These are phyloP conservation scores for Fusarium sp. DNA, from an alignment of 2,329 filamentous ascomycete genomes.

Conservation along the genomic window DNA sequence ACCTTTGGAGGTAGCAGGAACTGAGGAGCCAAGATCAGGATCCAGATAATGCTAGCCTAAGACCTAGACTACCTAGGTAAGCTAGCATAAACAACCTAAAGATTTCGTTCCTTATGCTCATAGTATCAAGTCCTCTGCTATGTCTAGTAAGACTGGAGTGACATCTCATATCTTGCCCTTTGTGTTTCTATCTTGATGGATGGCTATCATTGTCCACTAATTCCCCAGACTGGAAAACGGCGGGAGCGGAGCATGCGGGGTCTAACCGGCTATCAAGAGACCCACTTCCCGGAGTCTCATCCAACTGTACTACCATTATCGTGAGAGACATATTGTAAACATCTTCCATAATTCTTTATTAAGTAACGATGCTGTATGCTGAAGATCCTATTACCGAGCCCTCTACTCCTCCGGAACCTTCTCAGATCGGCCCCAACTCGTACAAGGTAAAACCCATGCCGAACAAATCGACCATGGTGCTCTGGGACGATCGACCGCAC, in stretches of 20 bases:
- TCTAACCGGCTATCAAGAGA: slow-evolving; percentile 34
- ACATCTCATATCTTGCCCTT: not conserved
- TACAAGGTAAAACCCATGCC: not conserved
- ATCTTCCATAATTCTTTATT: not conserved
- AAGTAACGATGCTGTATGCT: not conserved
- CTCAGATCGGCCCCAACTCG: not conserved
- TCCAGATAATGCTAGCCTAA: not conserved
- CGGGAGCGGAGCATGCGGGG: slow-evolving; percentile 31
- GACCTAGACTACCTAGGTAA: not conserved
- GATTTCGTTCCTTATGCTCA: not conserved
- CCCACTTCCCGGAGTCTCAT: slow-evolving; percentile 21
- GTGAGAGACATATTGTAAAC: slow-evolving; percentile 5
- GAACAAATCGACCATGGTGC: slow-evolving; percentile 49
- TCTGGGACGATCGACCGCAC: slow-evolving; percentile 74
- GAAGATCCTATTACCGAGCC: not conserved
- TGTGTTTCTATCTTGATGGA: not conserved
- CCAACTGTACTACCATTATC: slow-evolving; percentile 7
- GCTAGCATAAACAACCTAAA: not conserved
- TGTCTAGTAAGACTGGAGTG: not conserved
- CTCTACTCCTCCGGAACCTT: not conserved
- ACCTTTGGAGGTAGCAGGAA: not conserved
- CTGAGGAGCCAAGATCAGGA: not conserved
- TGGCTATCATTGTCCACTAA: not conserved
- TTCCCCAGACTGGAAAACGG: slow-evolving; percentile 13
- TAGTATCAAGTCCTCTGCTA: not conserved